Evolutionary conservation across 345 rosid species (phyloP).

Genomic region (Combretum micranthum): DNA sequence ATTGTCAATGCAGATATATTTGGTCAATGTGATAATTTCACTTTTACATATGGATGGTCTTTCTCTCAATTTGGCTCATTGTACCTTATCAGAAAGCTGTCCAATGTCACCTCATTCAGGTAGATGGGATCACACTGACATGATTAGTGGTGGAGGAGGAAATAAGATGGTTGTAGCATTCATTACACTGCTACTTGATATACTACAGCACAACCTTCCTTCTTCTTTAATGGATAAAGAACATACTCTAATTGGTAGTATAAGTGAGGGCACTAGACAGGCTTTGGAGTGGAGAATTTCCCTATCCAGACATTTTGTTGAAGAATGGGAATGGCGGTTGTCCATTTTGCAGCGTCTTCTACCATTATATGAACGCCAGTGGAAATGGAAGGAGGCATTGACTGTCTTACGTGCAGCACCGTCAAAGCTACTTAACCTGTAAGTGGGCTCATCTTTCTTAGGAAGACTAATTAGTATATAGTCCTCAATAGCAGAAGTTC

Average conservation of each 20-base stretch:
- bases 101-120: constrained; percentile 30
- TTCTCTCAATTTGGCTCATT: constrained; percentile 51
- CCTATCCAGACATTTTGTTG: constrained; percentile 60
- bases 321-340: constrained; percentile 96
- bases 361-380: constrained; percentile 79
- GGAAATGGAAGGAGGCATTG: constrained; percentile 93
- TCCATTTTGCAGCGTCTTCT: constrained; percentile 86
- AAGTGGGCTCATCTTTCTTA: constrained; percentile 22
- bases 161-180: constrained; percentile 67
- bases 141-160: constrained; percentile 47
- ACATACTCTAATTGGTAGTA: constrained; percentile 40
- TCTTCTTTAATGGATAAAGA: constrained; percentile 44
- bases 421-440: constrained; percentile 89
- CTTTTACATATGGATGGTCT: constrained; percentile 81
- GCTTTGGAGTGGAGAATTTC: constrained; percentile 94
- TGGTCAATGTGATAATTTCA: constrained; percentile 82
- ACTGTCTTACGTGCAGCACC: constrained; percentile 88
- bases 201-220: constrained; percentile 62
- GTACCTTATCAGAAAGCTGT: constrained; percentile 45
- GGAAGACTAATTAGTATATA: background rate
- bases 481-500: no score
- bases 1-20: constrained; percentile 64
- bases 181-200: constrained; percentile 64
- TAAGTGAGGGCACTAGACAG: constrained; percentile 47
- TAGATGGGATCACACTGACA: constrained; percentile 40